Conservation (phyloP, 73 alveolate species). For the Blepharisma japonicum region DNA sequence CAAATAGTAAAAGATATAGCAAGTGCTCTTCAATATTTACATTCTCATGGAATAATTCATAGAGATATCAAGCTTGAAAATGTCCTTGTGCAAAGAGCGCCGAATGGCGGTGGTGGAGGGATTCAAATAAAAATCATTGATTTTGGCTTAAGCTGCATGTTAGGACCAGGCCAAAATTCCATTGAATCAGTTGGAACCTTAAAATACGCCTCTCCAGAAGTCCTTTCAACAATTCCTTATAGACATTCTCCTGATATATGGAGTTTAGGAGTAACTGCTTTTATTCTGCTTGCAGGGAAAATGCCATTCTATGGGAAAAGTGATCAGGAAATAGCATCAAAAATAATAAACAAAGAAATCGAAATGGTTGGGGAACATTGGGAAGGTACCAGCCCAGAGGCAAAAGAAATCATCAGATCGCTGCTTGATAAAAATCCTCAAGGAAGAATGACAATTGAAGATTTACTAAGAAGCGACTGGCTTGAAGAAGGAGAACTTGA, state of each 20-base stretch:
- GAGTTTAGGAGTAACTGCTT: conserved; percentile 36
- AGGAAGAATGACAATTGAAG: conserved; percentile 18
- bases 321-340: conserved; percentile 17
- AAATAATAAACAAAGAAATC: neutral
- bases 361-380: neutral
- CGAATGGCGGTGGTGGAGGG: conserved; percentile 4
- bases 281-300: conserved; percentile 30
- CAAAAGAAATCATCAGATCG: conserved; percentile 3
- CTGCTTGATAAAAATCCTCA: conserved; percentile 3
- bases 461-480: conserved; percentile 8
- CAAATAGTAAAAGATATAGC: conserved; percentile 61
- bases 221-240: conserved; percentile 30
- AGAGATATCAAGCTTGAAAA: conserved; percentile 91
- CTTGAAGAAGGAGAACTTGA: neutral
- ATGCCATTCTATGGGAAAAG: conserved; percentile 35
- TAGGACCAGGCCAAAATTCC: conserved; percentile 40
- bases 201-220: conserved; percentile 41
- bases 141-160: conserved; percentile 35
- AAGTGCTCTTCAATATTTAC: conserved; percentile 71
- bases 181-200: conserved; percentile 38
- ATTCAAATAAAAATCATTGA: neutral
- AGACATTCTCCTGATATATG: conserved; percentile 37
- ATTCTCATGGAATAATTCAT: conserved; percentile 70
- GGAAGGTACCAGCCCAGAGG: conserved; percentile 14
- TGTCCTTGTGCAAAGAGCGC: conserved; percentile 55